Base-by-base conservation (phyloP, 2,329 filamentous ascomycete genomes). In the Pestalotiopsis fici region DNA sequence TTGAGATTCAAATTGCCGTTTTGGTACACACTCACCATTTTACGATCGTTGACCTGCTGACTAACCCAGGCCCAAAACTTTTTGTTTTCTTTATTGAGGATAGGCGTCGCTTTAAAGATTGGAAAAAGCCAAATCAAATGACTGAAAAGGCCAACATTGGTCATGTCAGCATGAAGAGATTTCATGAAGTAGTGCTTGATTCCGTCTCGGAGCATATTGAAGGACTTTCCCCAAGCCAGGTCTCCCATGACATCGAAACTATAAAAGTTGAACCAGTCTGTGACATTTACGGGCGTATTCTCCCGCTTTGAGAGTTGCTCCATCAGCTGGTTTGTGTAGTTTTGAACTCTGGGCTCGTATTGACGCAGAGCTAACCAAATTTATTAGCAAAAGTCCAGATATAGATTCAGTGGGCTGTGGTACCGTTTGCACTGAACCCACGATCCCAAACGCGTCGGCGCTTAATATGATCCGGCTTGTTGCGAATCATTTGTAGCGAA, bases 241-340 rank as follows among this genome's bases (percentile, higher is more conserved):
- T 79, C 76, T 47, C 76, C 76, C 76, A 78, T 78, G 43, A 74
- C 73, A 63, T 78, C 76, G 55, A 76, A 78, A 28, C 72, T 72
- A 65, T 73, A 77, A 61, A 74, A 75, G 63, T 74, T 78, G 66
- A 73, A 75, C 75, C 74, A 77, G 2, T 67, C 63, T n/a, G 73
- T 71, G 5, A 68, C 69, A 67, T 78, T 65, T 35, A 75, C 18
- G 2, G 69, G 12, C 47, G 43, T 0, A 50, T 70, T 73, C 21
- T 64, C 35, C n/a, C 63, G 54, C 5, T 47, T 60, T 2, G 65
- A 64, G 25, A 76, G 65, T 23, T 70, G 67, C 3, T 66, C 65
- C 23, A 74, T 65, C n/a, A 75, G 70, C 35, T 71, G 69, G 31
- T 68, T 37, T 4, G 71, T 71, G 64, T 75, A 69, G 2, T 39